Evolutionary conservation across 164 flowering plant genomes (phyloP).

Genomic region (Warburgia ugandensis): DNA sequence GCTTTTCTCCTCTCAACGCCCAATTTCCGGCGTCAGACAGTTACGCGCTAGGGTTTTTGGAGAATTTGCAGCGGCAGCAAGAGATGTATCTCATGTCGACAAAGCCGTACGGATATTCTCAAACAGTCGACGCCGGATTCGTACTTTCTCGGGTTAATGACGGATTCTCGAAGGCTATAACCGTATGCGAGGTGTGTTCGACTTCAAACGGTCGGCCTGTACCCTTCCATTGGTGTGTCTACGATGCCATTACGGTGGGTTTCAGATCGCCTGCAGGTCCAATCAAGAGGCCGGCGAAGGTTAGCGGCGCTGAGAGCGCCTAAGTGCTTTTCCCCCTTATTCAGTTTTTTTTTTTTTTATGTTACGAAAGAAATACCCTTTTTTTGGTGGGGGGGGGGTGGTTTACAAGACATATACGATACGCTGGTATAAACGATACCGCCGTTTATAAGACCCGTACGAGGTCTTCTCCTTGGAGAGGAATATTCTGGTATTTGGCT

Average conservation of each 20-base stretch:
- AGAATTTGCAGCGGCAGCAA: conserved; percentile 19
- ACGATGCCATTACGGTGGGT: conserved; percentile 30
- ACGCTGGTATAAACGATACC: no score
- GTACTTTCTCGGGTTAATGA: neutral
- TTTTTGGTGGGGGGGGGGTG: no score
- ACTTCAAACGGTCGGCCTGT: conserved; percentile 13
- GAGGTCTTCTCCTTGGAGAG: no score
- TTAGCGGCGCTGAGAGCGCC: neutral
- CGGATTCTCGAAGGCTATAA: neutral
- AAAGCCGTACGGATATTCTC: conserved; percentile 8
- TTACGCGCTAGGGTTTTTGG: conserved; percentile 4
- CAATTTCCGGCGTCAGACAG: conserved; percentile 4
- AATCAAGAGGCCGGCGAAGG: conserved; percentile 37
- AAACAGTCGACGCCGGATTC: neutral
- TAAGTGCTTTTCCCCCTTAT: neutral
- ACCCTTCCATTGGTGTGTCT: conserved; percentile 43
- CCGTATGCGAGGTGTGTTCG: conserved; percentile 31
- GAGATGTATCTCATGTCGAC: conserved; percentile 25
- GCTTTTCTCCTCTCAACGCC: neutral
- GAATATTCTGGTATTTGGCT: no score
- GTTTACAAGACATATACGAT: no score
- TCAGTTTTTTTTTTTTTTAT: neutral
- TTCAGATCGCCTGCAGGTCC: conserved; percentile 45
- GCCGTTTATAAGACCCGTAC: no score
- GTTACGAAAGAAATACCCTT: no score